Evolutionary conservation across 306 rosid genomes (phyloP).

Genomic region (Acacia crassicarpa): DNA sequence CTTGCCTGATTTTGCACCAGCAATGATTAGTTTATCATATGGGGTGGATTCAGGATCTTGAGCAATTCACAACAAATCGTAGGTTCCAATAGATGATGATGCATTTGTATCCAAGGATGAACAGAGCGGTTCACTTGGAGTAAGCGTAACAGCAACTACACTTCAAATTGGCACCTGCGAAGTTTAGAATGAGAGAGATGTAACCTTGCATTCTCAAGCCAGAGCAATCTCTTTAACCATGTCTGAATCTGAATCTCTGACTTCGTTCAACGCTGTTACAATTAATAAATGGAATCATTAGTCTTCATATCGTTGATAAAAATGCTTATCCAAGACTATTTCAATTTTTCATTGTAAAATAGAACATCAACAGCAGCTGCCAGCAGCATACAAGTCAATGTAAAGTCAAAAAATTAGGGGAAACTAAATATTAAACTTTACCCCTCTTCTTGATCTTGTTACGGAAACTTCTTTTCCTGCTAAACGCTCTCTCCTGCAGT

Average conservation of each 20-base stretch:
- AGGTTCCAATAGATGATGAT: slow-evolving; percentile 14
- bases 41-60: neutral
- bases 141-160: neutral
- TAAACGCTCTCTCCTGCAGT: slow-evolving; percentile 85
- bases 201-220: slow-evolving; percentile 32
- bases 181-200: neutral
- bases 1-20: neutral
- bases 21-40: slow-evolving; percentile 2
- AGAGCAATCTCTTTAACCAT: slow-evolving; percentile 32
- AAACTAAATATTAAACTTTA: slow-evolving; percentile 26
- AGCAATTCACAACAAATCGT: neutral
- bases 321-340: slow-evolving; percentile 19
- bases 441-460: slow-evolving; percentile 85
- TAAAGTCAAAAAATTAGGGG: neutral
- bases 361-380: neutral
- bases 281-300: neutral
- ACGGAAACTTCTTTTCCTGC: slow-evolving; percentile 94
- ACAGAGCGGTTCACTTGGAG: neutral
- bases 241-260: slow-evolving; percentile 35
- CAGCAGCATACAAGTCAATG: neutral
- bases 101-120: neutral
- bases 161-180: neutral
- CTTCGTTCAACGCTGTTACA: slow-evolving; percentile 36
- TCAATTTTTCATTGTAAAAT: neutral
- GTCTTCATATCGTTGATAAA: neutral